Percentiles rank a stretch among this genome's conserved stretches.
Conservation (phyloP, 805 yeast genomes). For the Kuraishia floccosa region DNA sequence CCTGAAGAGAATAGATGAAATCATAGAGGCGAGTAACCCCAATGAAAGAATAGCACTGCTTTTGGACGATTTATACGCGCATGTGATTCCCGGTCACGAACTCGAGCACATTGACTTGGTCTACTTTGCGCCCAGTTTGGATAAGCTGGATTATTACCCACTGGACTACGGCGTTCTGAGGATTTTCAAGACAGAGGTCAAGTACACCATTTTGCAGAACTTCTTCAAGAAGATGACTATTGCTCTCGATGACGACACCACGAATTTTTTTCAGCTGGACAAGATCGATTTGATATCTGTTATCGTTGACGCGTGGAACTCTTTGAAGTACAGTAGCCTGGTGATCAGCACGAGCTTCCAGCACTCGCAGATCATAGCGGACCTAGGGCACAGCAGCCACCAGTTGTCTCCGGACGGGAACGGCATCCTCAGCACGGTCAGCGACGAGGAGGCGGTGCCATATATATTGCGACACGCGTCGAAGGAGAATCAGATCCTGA, state of each 20-base stretch:
- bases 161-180: conserved; percentile 20
- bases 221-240: conserved; percentile 5
- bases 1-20: conserved; percentile 9
- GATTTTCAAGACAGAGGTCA: conserved; percentile 18
- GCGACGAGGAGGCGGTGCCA: conserved; percentile 5
- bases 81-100: conserved; percentile 19
- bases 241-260: conserved; percentile 2
- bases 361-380: conserved; percentile 9
- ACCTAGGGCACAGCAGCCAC: conserved; percentile 2
- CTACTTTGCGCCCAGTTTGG: conserved; percentile 14
- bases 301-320: conserved; percentile 10
- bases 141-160: conserved; percentile 14
- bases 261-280: conserved; percentile 4
- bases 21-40: conserved; percentile 4
- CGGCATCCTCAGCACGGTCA: too few relatives aligned
- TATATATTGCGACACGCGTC: conserved; percentile 6
- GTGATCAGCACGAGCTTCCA: conserved; percentile 10
- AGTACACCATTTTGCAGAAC: conserved; percentile 8
- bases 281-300: conserved; percentile 13
- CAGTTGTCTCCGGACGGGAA: too few relatives aligned
- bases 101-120: conserved; percentile 16
- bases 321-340: conserved; percentile 5
- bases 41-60: conserved; percentile 14
- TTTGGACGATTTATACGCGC: conserved; percentile 21
- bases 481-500: conserved; percentile 13